Percentiles rank a stretch among this genome's conserved stretches.
Conservation (phyloP, 805 yeast species). For the Diddensiella transvaalensis region DNA sequence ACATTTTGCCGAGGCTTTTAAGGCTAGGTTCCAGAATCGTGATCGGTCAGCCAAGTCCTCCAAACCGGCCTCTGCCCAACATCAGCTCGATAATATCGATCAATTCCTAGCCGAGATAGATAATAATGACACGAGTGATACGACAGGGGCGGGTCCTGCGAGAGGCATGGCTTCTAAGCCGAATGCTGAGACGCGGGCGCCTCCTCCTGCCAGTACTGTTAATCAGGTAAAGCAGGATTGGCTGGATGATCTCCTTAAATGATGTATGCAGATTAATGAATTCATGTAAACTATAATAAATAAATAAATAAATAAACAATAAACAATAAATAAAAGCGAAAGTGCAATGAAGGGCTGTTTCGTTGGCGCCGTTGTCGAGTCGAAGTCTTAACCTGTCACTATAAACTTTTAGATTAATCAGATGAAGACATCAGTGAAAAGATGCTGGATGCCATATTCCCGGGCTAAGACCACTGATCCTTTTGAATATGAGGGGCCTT, state of each 20-base stretch:
- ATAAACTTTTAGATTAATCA: no score
- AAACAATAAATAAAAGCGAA: neutral
- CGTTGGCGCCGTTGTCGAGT: no score
- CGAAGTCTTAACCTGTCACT: no score
- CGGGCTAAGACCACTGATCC: no score
- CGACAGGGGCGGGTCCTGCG: no score
- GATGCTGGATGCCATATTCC: no score
- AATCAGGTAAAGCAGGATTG: slow-evolving; percentile 16
- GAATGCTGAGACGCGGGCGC: neutral
- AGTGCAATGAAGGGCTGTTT: no score
- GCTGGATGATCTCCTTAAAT: slow-evolving; percentile 14
- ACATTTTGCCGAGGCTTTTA: slow-evolving; percentile 8
- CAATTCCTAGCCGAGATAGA: slow-evolving; percentile 5
- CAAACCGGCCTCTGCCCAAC: neutral
- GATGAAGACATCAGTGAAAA: no score
- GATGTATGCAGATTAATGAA: no score
- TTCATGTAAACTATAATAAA: neutral
- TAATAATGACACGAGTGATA: neutral
- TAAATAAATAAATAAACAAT: neutral
- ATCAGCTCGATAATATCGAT: slow-evolving; percentile 1
- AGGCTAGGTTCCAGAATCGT: slow-evolving; percentile 8
- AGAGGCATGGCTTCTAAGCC: neutral
- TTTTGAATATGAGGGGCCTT: no score
- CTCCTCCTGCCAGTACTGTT: neutral
- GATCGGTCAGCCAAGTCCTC: neutral